Conservation (phyloP, 129 eudicot species). For the Lactuca sativa region DNA sequence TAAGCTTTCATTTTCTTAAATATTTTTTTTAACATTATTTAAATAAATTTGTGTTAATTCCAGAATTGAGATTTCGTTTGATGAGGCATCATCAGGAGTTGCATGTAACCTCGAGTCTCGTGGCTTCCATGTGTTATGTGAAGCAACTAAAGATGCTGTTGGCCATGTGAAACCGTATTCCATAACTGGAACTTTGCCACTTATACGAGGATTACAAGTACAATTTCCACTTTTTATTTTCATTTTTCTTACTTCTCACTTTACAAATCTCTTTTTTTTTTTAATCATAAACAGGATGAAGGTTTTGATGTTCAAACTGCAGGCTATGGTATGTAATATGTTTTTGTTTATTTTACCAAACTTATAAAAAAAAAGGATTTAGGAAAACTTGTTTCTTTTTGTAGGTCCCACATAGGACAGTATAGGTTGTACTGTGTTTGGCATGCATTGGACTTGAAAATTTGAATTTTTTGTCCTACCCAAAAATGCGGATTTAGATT, state of each 20-base stretch:
- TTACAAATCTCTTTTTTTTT: conserved; percentile 7
- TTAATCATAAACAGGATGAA: conserved; percentile 65
- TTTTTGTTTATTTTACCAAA: conserved; percentile 7
- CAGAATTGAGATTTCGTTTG: conserved; percentile 63
- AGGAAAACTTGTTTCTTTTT: background rate
- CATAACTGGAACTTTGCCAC: conserved; percentile 88
- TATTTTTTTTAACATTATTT: too few species aligned
- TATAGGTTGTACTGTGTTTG: too few species aligned
- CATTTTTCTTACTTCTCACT: background rate
- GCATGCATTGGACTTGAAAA: background rate
- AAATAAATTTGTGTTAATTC: background rate
- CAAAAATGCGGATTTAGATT: too few species aligned
- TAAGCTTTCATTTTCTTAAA: too few species aligned
- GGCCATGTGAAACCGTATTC: conserved; percentile 95
- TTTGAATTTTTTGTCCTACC: too few species aligned
- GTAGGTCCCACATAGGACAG: background rate
- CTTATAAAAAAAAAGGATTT: background rate
- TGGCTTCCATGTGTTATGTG: conserved; percentile 79
- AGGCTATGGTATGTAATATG: conserved; percentile 94
- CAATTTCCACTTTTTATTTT: background rate
- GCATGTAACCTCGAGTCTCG: conserved; percentile 85
- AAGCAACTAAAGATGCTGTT: conserved; percentile 86
- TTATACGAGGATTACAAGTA: conserved; percentile 85
- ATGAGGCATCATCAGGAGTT: conserved; percentile 74
- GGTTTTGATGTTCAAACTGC: conserved; percentile 95